Percentiles rank a stretch among this genome's conserved stretches.
Evolutionary conservation across 177 flowering plant genomes (phyloP).

Genomic region (Vitis hybrid): DNA sequence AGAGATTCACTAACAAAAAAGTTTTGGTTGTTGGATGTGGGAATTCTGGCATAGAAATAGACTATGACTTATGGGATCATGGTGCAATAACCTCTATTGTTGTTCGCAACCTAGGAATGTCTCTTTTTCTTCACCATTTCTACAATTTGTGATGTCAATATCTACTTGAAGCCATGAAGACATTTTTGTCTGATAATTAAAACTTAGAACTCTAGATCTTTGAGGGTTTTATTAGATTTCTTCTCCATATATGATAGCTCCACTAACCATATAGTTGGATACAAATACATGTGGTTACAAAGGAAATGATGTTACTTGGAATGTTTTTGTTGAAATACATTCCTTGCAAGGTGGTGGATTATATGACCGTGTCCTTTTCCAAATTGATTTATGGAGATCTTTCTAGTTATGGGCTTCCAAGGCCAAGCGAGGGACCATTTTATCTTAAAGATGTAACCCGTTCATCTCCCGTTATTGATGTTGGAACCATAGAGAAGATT

Average conservation of each 20-base stretch:
- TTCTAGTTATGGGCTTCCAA: constrained; percentile 37
- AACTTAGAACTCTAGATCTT: background rate
- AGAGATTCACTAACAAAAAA: constrained; percentile 15
- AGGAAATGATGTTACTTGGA: constrained; percentile 24
- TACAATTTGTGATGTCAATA: background rate
- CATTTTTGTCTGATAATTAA: background rate
- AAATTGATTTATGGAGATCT: constrained; percentile 36
- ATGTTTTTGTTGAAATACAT: constrained; percentile 27
- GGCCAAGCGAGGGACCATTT: constrained; percentile 52
- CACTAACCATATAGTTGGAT: background rate
- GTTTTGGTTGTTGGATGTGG: constrained; percentile 50
- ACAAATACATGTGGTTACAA: constrained; percentile 29
- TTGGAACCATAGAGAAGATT: constrained; percentile 49
- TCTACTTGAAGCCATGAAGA: background rate
- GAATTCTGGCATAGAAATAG: constrained; percentile 57
- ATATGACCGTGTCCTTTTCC: constrained; percentile 11
- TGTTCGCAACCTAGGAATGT: constrained; percentile 30
- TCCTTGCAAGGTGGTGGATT: constrained; percentile 37
- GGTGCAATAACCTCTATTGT: constrained; percentile 40
- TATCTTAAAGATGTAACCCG: constrained; percentile 31
- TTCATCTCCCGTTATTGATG: constrained; percentile 47
- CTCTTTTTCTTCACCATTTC: background rate
- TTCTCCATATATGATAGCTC: background rate
- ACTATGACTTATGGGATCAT: constrained; percentile 30
- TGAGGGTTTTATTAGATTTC: background rate